Base-by-base conservation (phyloP, 2,329 filamentous ascomycete species). In the Coccinonectria pachysandricola region DNA sequence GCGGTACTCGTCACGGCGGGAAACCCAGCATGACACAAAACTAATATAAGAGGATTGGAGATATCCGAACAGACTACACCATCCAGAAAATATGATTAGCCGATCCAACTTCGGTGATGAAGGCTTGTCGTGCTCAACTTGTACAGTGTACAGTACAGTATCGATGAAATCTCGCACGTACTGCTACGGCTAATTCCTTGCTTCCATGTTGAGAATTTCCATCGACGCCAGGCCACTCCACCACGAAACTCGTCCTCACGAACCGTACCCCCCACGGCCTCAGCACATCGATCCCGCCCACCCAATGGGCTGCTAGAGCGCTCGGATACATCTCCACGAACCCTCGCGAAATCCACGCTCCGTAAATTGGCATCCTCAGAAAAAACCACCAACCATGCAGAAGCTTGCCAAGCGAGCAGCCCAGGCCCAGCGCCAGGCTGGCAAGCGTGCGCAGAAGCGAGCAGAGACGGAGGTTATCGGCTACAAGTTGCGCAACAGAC, bases 341-440 rank as follows among this genome's bases (percentile, higher is more conserved):
- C 15, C 26, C 8, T 14, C 25, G 19, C 26, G 23, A 27, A 32
- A 31, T 32, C 32, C 23, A 23, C 17, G 12, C 9, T 21, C n/a
- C n/a, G n/a, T n/a, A n/a, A n/a, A n/a, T n/a, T n/a, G n/a, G n/a
- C n/a, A n/a, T n/a, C n/a, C n/a, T n/a, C n/a, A n/a, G n/a, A n/a
- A n/a, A n/a, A n/a, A 19, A 26, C 10, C 24, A 12, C 19, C 35
- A 46, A 56, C 38, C 37, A 85, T 84, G 80, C 74, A 84, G 59
- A 81, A 78, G 56, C 64, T 84, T 37, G 62, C 77, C 36, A 71
- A 71, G 45, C 73, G 77, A 42, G 74, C 77, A 28, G 61, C 68
- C 30, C 64, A 78, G 52, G 78, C 78, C 40, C 66, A 79, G 57
- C 73, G 71, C 52, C 74, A 79, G 57, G 71, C 65, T 29, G 52